A percentile compares a stretch with the other conserved stretches of the same genome.
These are phyloP conservation scores for Wickerhamiella sergipiensis DNA, from an alignment of 805 yeast species.

Conservation along the genomic window DNA sequence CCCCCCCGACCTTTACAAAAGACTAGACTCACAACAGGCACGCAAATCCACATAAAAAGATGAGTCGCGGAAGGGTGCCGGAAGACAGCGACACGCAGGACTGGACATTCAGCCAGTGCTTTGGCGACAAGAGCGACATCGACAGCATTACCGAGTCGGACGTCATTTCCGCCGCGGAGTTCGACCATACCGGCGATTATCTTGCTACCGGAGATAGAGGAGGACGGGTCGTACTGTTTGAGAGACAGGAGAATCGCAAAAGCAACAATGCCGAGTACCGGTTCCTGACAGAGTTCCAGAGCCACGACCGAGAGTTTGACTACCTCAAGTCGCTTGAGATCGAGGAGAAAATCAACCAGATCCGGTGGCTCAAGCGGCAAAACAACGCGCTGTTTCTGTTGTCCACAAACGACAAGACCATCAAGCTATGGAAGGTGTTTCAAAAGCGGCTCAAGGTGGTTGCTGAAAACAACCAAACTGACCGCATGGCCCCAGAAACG, in stretches of 20 bases:
- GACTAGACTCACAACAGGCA: background rate
- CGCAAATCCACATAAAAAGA: too few species aligned
- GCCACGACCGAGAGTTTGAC: constrained; percentile 97
- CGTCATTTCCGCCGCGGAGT: constrained; percentile 92
- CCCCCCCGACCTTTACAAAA: background rate
- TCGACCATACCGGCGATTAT: constrained; percentile 87
- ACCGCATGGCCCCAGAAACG: constrained; percentile 22
- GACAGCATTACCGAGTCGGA: constrained; percentile 94
- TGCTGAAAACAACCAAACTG: constrained; percentile 72
- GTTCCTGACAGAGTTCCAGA: constrained; percentile 92
- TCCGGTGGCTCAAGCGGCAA: constrained; percentile 84
- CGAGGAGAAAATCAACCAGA: constrained; percentile 95
- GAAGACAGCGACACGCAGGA: constrained; percentile 24
- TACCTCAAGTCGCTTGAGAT: constrained; percentile 90
- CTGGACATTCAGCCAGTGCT: constrained; percentile 92
- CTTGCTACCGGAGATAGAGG: constrained; percentile 98
- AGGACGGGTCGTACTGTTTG: constrained; percentile 92
- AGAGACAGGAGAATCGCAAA: constrained; percentile 62
- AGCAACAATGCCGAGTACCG: constrained; percentile 52
- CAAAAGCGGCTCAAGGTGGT: constrained; percentile 88
- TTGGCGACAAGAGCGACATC: constrained; percentile 96
- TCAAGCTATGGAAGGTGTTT: constrained; percentile 90
- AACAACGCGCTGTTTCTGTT: constrained; percentile 83
- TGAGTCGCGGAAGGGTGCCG: constrained; percentile 5
- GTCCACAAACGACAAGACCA: constrained; percentile 95